A percentile compares a stretch with the other conserved stretches of the same genome.
Conservation (phyloP, 768 basidiomycete species). For the Tubosaeta sp. region DNA sequence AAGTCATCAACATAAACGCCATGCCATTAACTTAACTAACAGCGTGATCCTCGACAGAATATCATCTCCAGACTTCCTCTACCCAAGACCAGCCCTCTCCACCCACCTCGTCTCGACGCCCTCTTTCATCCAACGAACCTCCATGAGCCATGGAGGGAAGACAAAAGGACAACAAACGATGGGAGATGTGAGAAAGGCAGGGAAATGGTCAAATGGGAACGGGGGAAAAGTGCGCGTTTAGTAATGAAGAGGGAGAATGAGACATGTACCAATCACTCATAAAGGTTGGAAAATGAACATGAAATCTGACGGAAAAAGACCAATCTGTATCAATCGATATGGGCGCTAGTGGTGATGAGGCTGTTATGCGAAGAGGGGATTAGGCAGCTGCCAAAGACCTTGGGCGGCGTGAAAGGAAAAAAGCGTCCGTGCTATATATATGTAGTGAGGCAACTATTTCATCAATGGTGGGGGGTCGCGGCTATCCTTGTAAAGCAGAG, state of each 20-base stretch:
- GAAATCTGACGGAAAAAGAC: slow-evolving; percentile 21
- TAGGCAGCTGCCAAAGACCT: slow-evolving; percentile 28
- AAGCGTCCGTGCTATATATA: slow-evolving; percentile 68
- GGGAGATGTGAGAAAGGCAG: slow-evolving; percentile 24
- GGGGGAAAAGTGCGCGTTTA: slow-evolving; percentile 16
- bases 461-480: slow-evolving; percentile 25
- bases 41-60: neutral
- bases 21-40: slow-evolving; percentile 6
- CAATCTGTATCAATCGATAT: slow-evolving; percentile 27
- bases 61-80: slow-evolving; percentile 1
- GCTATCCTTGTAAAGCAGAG: slow-evolving; percentile 17
- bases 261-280: slow-evolving; percentile 23
- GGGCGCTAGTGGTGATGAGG: slow-evolving; percentile 32
- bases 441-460: slow-evolving; percentile 36
- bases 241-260: slow-evolving; percentile 20
- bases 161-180: slow-evolving; percentile 63
- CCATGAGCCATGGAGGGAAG: slow-evolving; percentile 45
- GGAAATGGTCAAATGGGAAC: slow-evolving; percentile 17
- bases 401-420: slow-evolving; percentile 53
- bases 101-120: slow-evolving; percentile 43
- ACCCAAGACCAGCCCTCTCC: slow-evolving; percentile 5
- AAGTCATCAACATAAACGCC: neutral
- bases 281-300: slow-evolving; percentile 20
- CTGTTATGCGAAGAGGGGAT: slow-evolving; percentile 25
- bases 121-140: slow-evolving; percentile 70